Evolutionary conservation across 1,284 basidiomycete genomes (phyloP).

Genomic region (Fomitopsis schrenkii): DNA sequence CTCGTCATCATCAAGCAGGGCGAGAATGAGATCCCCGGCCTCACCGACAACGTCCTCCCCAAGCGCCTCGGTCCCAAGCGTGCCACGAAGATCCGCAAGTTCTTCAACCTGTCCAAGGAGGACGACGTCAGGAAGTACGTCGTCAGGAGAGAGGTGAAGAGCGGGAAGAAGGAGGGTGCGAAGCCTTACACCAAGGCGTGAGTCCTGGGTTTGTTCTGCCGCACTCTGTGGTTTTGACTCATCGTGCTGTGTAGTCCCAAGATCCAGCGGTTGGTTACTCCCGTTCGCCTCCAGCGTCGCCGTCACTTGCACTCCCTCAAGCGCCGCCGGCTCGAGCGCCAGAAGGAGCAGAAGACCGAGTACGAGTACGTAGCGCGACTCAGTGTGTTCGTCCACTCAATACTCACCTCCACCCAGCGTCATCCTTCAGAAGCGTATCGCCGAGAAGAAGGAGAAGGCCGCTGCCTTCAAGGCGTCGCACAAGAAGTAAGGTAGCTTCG

Average conservation of each 20-base stretch:
- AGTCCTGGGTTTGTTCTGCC: conserved; percentile 32
- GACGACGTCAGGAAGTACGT: conserved; percentile 99
- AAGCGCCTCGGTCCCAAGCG: conserved; percentile 96
- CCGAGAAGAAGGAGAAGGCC: conserved; percentile 90
- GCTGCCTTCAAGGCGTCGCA: conserved; percentile 77
- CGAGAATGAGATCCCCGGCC: conserved; percentile 85
- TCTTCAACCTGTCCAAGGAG: conserved; percentile 98
- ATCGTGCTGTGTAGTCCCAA: conserved; percentile 54
- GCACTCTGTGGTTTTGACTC: neutral
- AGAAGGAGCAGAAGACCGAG: conserved; percentile 94
- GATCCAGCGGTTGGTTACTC: conserved; percentile 92
- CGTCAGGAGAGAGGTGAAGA: conserved; percentile 87
- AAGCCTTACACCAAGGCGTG: conserved; percentile 99
- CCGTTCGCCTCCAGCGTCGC: conserved; percentile 93
- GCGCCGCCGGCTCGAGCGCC: conserved; percentile 83
- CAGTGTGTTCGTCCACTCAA: neutral
- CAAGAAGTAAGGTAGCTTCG: conserved; percentile 44
- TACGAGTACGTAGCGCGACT: conserved; percentile 61
- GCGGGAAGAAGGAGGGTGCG: conserved; percentile 86
- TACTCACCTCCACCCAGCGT: conserved; percentile 35
- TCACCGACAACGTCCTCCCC: conserved; percentile 92
- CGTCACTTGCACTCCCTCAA: conserved; percentile 91
- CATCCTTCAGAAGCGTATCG: conserved; percentile 85
- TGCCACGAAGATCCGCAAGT: conserved; percentile 92
- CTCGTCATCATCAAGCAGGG: conserved; percentile 98